These are phyloP conservation scores for Leucocoprinus birnbaumii DNA, from an alignment of 768 basidiomycete species.

Conservation along the genomic window DNA sequence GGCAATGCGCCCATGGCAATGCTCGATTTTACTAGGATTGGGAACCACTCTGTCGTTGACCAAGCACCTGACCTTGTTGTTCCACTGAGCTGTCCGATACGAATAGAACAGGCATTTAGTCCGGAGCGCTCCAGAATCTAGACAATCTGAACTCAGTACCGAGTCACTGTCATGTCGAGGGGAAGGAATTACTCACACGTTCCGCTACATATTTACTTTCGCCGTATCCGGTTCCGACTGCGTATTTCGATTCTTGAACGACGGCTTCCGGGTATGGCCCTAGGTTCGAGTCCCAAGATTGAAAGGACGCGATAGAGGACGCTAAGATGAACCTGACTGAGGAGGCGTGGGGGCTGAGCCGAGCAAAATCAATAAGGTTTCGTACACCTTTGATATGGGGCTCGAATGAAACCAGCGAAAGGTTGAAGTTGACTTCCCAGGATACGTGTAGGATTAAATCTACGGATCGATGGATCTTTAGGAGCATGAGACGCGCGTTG, in stretches of 20 bases:
- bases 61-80: constrained; percentile 32
- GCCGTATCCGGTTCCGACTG: constrained; percentile 33
- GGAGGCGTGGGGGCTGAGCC: constrained; percentile 20
- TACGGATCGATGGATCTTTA: constrained; percentile 28
- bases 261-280: constrained; percentile 26
- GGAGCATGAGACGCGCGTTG: constrained; percentile 13
- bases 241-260: constrained; percentile 20
- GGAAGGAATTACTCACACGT: constrained; percentile 22
- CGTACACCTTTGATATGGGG: constrained; percentile 42
- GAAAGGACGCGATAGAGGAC: constrained; percentile 36
- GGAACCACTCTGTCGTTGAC: constrained; percentile 37
- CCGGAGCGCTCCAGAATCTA: constrained; percentile 30
- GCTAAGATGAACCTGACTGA: constrained; percentile 34
- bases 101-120: constrained; percentile 24
- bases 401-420: constrained; percentile 48
- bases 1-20: constrained; percentile 25
- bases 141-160: background rate
- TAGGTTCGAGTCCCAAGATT: constrained; percentile 25
- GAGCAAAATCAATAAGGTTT: constrained; percentile 40
- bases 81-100: constrained; percentile 37
- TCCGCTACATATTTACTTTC: constrained; percentile 36
- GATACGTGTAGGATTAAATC: constrained; percentile 39
- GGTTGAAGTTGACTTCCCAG: constrained; percentile 45
- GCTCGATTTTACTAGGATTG: constrained; percentile 35
- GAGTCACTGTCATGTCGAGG: background rate